Evolutionary conservation across 345 rosid genomes (phyloP).

Genomic region (Salix brachista): DNA sequence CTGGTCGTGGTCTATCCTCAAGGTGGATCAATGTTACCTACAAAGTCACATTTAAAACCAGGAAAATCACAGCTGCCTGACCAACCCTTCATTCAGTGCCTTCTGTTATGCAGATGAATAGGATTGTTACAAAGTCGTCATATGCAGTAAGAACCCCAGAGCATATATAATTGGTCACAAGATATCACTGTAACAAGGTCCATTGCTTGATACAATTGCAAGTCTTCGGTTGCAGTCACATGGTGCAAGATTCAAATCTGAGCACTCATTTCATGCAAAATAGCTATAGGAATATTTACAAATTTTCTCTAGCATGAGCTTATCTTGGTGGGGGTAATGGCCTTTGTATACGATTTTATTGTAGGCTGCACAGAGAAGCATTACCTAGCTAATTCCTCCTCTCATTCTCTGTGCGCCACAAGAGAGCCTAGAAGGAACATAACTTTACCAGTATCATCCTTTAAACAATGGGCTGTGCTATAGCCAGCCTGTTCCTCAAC

Average conservation of each 20-base stretch:
- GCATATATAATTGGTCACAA: neutral
- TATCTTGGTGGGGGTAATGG: neutral
- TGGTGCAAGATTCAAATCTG: neutral
- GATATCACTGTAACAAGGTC: neutral
- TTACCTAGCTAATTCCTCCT: neutral
- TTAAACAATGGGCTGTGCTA: neutral
- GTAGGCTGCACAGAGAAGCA: neutral
- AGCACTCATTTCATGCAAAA: neutral
- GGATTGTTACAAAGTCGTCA: neutral
- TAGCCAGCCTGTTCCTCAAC: neutral
- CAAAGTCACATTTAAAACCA: constrained; percentile 11
- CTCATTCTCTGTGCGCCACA: neutral
- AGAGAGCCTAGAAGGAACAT: neutral
- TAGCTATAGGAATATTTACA: neutral
- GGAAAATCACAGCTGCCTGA: neutral
- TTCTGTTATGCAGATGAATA: neutral
- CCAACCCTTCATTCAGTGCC: neutral
- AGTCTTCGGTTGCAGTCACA: neutral
- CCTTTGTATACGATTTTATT: too few species aligned
- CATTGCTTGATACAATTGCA: neutral
- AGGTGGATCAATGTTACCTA: constrained; percentile 94
- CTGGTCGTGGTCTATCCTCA: constrained; percentile 88
- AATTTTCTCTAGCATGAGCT: neutral
- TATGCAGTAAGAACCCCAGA: neutral
- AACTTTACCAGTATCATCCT: neutral